These are phyloP conservation scores for Oehlia diaphana DNA, from an alignment of 192 early-diverging fungal genomes.

Conservation along the genomic window DNA sequence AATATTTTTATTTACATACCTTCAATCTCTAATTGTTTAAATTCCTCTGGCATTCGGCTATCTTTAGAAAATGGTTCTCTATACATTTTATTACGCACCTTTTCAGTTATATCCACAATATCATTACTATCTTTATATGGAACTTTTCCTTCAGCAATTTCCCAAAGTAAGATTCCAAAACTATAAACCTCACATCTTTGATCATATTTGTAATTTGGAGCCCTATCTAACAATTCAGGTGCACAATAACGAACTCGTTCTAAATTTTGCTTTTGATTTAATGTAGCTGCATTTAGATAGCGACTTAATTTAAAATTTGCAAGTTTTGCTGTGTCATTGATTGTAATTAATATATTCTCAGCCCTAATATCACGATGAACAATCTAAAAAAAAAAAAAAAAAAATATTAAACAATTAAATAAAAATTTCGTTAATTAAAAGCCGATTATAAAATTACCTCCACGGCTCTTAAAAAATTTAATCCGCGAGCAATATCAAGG, in stretches of 20 bases:
- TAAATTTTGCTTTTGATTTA: too few relatives aligned
- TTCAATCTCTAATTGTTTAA: not conserved
- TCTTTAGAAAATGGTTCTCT: not conserved
- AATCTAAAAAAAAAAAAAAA: not conserved
- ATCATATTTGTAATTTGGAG: not conserved
- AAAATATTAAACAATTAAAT: too few relatives aligned
- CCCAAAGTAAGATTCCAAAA: not conserved
- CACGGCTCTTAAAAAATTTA: not conserved
- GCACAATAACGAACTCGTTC: not conserved
- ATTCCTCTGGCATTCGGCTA: not conserved
- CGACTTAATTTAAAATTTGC: too few relatives aligned
- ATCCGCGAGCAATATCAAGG: slow-evolving; percentile 20
- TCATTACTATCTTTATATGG: not conserved
- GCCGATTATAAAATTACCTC: too few relatives aligned
- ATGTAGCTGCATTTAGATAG: too few relatives aligned
- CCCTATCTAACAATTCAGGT: not conserved
- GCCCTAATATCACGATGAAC: slow-evolving; percentile 25
- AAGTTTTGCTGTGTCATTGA: too few relatives aligned
- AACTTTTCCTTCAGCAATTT: not conserved
- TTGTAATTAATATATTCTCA: slow-evolving; percentile 20
- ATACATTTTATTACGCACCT: not conserved
- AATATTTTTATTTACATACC: not conserved
- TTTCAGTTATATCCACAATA: not conserved
- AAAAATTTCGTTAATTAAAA: too few relatives aligned
- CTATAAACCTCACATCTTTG: not conserved